These are phyloP conservation scores for Phialophora macrospora DNA, from an alignment of 2,329 filamentous ascomycete genomes.

Conservation along the genomic window DNA sequence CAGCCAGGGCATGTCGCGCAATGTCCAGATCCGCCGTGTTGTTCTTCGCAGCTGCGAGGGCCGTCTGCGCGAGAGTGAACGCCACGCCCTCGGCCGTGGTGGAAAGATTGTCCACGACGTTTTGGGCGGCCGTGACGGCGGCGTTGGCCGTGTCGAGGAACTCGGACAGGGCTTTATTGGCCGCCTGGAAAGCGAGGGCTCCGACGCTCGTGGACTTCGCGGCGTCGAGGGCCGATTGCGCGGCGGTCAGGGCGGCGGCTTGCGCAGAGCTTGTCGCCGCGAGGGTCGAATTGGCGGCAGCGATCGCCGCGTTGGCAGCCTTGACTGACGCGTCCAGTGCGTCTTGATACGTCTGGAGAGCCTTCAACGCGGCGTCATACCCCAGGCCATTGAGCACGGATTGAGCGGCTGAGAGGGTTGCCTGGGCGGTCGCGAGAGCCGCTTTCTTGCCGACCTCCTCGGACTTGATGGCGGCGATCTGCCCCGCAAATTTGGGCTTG, in stretches of 20 bases:
- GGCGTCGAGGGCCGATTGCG: neutral
- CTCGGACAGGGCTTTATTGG: neutral
- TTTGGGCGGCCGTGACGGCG: conserved; percentile 1
- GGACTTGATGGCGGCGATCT: conserved; percentile 2
- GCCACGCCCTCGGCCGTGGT: neutral
- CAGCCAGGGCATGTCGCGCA: neutral
- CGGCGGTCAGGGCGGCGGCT: neutral
- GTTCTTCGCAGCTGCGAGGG: neutral
- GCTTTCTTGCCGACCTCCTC: conserved; percentile 8
- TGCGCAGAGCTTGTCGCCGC: neutral
- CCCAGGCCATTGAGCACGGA: conserved; percentile 1
- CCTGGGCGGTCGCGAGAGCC: neutral
- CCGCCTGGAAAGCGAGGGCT: neutral
- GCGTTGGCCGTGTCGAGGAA: conserved; percentile 3
- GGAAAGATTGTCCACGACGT: neutral
- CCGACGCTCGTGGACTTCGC: neutral
- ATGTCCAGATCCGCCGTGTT: conserved; percentile 7
- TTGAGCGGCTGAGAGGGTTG: neutral
- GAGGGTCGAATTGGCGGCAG: neutral
- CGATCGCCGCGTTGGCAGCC: neutral
- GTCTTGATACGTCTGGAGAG: neutral
- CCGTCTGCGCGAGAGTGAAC: neutral
- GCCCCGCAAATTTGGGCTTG: neutral
- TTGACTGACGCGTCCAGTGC: conserved; percentile 1
- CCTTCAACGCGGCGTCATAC: neutral